Base-by-base conservation (phyloP, 2,329 filamentous ascomycete genomes). In the Tolypocladium album region DNA sequence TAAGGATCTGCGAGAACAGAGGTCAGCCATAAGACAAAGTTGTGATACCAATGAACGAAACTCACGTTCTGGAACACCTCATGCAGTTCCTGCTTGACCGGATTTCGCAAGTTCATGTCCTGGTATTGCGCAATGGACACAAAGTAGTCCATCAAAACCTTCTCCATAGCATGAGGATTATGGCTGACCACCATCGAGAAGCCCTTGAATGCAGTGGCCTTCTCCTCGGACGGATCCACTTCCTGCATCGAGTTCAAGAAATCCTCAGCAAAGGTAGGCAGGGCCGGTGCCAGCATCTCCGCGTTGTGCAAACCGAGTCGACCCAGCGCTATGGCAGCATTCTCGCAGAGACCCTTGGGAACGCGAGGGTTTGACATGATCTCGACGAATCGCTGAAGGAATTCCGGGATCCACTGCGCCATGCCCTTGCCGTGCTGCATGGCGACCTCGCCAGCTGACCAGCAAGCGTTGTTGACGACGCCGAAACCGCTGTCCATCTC, bases 391-490 rank as follows among this genome's bases (percentile, higher is more conserved):
- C 88, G 86, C 63, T 88, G 82, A 61, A 96, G 86, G 20, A 99
- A 78, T 63, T 88, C 84, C 27, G 89, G 86, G 12, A 92, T 83
- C 70, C 88, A 96, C 1, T 88, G 88, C 1, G 81, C 81, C 84
- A 97, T 89, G 59, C 82, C 85, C 63, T 87, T 85, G 65, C 87
- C 84, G 70, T 89, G 82, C 62, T 90, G 87, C 73, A 96, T 86
- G 20, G 92, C 86, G 63, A 97, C 94, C 77, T 99, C 94, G 50
- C 94, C 94, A 31, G 87, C 87, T 8, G 92, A 95, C 94, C 94
- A 99, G 76, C 93, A 97, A 27, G 94, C 93, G 71, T 99, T 99
- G 81, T 97, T 99, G 61, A 97, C 87, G 38, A 97, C 92, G 62
- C 92, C 91, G 72, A 96, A 97, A 17, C 87, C 88, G 22, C 85